phyloP scores from a whole-genome alignment of 176 grass and related monocot species.

The Avena atlantica region DNA sequence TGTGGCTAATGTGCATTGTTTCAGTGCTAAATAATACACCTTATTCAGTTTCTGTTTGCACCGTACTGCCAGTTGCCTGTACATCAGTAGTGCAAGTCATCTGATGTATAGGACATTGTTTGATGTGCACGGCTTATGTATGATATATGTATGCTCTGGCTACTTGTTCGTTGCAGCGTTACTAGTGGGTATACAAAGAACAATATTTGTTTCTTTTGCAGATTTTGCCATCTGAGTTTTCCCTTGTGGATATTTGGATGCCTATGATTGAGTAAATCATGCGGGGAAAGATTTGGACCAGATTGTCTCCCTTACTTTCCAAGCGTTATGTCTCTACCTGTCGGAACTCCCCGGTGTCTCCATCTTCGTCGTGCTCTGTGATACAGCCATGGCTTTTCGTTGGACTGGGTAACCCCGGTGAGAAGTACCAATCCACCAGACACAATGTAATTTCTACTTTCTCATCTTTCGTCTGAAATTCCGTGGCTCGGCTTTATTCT shows the following conservation, averaged over 20 bases:
- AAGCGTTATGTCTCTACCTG: slow-evolving; percentile 15
- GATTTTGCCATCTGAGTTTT: neutral
- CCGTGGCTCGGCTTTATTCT: neutral
- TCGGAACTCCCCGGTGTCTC: slow-evolving; percentile 27
- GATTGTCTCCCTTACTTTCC: neutral
- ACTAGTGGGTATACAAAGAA: neutral
- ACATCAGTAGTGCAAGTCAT: neutral
- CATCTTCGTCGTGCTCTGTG: slow-evolving; percentile 1
- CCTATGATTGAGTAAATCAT: slow-evolving; percentile 11
- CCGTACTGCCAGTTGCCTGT: neutral
- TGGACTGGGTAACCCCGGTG: slow-evolving; percentile 89
- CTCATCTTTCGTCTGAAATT: slow-evolving; percentile 18
- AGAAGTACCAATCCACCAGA: slow-evolving; percentile 79
- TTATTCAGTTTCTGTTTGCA: neutral
- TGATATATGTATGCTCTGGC: neutral
- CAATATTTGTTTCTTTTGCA: neutral
- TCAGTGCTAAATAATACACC: neutral
- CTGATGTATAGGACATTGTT: neutral
- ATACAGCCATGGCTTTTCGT: slow-evolving; percentile 75
- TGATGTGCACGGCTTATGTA: neutral
- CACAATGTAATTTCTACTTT: slow-evolving; percentile 60
- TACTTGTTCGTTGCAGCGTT: neutral
- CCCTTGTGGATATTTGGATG: neutral
- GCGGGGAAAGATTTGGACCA: slow-evolving; percentile 27
- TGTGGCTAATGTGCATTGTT: neutral